Percentiles rank a stretch among this genome's conserved stretches.
Evolutionary conservation across 495 filamentous ascomycete genomes (phyloP).

Genomic region (Cetradonia linearis): DNA sequence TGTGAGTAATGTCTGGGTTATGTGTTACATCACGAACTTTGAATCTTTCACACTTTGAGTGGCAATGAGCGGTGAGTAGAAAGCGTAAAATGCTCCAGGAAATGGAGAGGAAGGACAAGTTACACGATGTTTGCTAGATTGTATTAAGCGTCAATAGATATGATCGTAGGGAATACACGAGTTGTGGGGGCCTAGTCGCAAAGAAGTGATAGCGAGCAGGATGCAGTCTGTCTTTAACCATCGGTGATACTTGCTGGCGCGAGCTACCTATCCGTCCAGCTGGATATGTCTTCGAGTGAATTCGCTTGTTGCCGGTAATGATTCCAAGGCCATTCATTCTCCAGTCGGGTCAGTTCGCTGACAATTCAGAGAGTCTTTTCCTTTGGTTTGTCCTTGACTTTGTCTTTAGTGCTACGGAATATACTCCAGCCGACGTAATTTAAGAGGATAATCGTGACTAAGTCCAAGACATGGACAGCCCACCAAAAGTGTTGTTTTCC

Average conservation of each 20-base stretch:
- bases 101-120: too few species aligned
- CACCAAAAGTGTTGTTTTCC: conserved; percentile 93
- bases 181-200: background rate
- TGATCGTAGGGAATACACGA: too few species aligned
- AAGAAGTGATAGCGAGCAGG: background rate
- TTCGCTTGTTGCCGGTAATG: too few species aligned
- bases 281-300: background rate
- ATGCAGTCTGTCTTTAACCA: background rate
- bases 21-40: too few species aligned
- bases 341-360: background rate
- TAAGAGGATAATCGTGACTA: conserved; percentile 38
- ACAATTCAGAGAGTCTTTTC: conserved; percentile 1
- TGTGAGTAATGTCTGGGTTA: too few species aligned
- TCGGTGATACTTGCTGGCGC: background rate
- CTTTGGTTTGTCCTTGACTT: background rate
- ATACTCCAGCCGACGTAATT: conserved; percentile 12
- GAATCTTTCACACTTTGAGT: too few species aligned
- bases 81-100: too few species aligned
- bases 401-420: background rate
- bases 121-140: too few species aligned
- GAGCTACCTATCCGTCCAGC: background rate
- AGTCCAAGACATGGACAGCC: conserved; percentile 64
- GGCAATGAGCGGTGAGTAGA: too few species aligned
- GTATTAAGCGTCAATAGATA: too few species aligned
- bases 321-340: too few species aligned